phyloP scores from a whole-genome alignment of 352 stramenopile genomes.

The Globisporangium viniferum region DNA sequence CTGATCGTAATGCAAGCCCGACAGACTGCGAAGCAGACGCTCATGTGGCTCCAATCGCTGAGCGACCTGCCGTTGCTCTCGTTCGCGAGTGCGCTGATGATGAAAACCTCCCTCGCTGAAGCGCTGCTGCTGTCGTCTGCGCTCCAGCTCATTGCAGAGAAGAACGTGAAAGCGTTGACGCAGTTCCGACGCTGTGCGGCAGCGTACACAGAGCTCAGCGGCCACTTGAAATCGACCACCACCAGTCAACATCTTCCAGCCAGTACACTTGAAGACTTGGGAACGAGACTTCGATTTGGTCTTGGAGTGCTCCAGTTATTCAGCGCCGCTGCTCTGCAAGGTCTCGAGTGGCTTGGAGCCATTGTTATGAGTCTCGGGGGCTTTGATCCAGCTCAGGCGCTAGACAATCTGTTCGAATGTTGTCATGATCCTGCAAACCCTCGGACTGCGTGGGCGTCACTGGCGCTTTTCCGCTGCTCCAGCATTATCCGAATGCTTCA shows the following conservation, averaged over 20 bases:
- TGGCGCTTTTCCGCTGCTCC: constrained; percentile 31
- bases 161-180: constrained; percentile 25
- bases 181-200: constrained; percentile 26
- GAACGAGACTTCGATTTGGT: constrained; percentile 28
- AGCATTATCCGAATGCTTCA: constrained; percentile 23
- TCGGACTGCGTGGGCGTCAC: constrained; percentile 29
- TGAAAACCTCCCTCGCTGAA: constrained; percentile 28
- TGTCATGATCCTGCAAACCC: constrained; percentile 6
- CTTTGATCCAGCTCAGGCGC: constrained; percentile 23
- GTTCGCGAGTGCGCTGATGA: constrained; percentile 19
- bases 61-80: constrained; percentile 31
- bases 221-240: constrained; percentile 13
- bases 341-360: constrained; percentile 26
- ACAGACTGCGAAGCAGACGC: constrained; percentile 19
- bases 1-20: constrained; percentile 25
- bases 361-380: constrained; percentile 16
- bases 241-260: constrained; percentile 11
- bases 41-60: constrained; percentile 28
- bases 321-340: constrained; percentile 24
- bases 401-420: constrained; percentile 28
- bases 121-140: constrained; percentile 26
- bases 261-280: constrained; percentile 9
- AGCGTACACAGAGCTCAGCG: constrained; percentile 22
- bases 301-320: constrained; percentile 31
- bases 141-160: constrained; percentile 25